Evolutionary conservation across 768 basidiomycete species (phyloP).

Genomic region (Neoboletus brunneissimus): DNA sequence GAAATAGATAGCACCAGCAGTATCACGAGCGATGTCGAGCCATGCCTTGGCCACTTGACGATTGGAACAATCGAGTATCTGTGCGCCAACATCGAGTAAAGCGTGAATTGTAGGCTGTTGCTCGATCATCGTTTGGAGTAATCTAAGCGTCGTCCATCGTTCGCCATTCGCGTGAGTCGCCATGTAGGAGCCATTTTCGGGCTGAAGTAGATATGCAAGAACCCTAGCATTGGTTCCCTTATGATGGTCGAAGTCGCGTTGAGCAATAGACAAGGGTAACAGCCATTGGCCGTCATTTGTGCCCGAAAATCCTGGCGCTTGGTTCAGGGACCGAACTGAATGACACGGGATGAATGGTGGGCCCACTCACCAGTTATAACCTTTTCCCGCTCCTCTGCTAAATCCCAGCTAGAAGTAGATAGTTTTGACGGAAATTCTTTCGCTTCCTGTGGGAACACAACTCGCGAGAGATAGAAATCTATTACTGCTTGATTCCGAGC

Average conservation of each 20-base stretch:
- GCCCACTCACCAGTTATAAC: slow-evolving; percentile 6
- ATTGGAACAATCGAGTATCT: slow-evolving; percentile 49
- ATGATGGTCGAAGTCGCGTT: slow-evolving; percentile 25
- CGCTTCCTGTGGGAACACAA: slow-evolving; percentile 35
- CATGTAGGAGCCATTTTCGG: slow-evolving; percentile 16
- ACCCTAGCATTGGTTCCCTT: slow-evolving; percentile 42
- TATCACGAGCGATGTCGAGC: slow-evolving; percentile 28
- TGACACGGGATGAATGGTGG: fast-evolving
- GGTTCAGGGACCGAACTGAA: background rate
- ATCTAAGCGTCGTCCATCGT: background rate
- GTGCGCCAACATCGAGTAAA: slow-evolving; percentile 53
- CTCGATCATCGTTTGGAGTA: slow-evolving; percentile 28
- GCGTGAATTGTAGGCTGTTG: slow-evolving; percentile 40
- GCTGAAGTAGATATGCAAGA: slow-evolving; percentile 27
- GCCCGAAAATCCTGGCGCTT: slow-evolving; percentile 35
- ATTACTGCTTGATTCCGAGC: background rate
- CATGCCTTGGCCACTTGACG: slow-evolving; percentile 38
- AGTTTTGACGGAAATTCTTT: slow-evolving; percentile 34
- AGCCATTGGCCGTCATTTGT: slow-evolving; percentile 39
- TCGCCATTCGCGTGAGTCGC: background rate
- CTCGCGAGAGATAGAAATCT: slow-evolving; percentile 21
- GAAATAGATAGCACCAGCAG: slow-evolving; percentile 27
- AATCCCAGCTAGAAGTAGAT: slow-evolving; percentile 33
- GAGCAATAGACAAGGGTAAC: slow-evolving; percentile 32
- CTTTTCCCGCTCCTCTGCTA: slow-evolving; percentile 23